phyloP scores from a whole-genome alignment of 768 basidiomycete genomes.

The Psilocybe sp. region DNA sequence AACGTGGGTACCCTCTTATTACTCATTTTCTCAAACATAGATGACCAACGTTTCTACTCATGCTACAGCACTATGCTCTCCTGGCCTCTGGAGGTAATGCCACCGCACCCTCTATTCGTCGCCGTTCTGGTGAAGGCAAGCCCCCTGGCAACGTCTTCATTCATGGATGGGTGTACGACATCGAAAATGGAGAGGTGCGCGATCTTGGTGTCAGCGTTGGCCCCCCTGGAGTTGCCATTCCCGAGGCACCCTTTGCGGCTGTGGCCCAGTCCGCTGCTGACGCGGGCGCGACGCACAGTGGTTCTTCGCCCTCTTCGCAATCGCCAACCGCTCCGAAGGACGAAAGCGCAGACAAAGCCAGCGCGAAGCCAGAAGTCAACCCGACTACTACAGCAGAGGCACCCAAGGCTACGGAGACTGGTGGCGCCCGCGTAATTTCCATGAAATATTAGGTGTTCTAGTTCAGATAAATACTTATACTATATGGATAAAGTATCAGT shows the following conservation, averaged over 20 bases:
- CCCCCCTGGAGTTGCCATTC: conserved; percentile 32
- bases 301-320: not conserved
- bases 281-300: not conserved
- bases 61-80: conserved; percentile 19
- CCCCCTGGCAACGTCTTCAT: conserved; percentile 30
- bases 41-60: not conserved
- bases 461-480: no score
- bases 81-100: conserved; percentile 5
- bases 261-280: conserved; percentile 2
- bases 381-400: no score
- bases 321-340: not conserved
- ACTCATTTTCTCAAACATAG: not conserved
- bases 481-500: no score
- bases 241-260: conserved; percentile 21
- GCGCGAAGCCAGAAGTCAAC: no score
- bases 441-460: no score
- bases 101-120: not conserved
- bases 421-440: no score
- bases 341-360: no score
- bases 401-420: no score
- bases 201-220: conserved; percentile 45
- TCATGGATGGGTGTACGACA: conserved; percentile 62
- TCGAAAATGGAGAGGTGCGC: conserved; percentile 46
- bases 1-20: conserved; percentile 16
- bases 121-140: conserved; percentile 12